These are phyloP conservation scores for Dryas octopetala DNA, from an alignment of 306 rosid genomes.

Conservation along the genomic window DNA sequence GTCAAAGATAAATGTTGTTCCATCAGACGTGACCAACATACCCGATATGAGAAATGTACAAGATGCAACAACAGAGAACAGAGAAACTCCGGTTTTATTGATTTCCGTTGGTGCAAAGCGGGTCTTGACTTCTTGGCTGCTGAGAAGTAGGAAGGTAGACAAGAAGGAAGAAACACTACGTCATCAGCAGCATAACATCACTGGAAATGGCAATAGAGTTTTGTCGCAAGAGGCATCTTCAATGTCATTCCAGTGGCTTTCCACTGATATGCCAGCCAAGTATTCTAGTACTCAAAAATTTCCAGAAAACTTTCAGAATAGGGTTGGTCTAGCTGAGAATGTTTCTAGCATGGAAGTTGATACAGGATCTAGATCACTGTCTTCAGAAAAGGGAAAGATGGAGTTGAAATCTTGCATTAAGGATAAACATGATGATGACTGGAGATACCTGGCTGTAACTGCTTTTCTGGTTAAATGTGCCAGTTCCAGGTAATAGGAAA, in stretches of 20 bases:
- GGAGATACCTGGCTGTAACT: slow-evolving; percentile 96
- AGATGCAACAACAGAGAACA: slow-evolving; percentile 33
- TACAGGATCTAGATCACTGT: slow-evolving; percentile 32
- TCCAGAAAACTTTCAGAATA: slow-evolving; percentile 31
- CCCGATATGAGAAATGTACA: slow-evolving; percentile 28
- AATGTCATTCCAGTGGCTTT: slow-evolving; percentile 95
- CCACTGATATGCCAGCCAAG: slow-evolving; percentile 91
- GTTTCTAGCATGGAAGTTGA: slow-evolving; percentile 30
- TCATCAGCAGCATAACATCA: slow-evolving; percentile 36
- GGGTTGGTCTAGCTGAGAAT: slow-evolving; percentile 34
- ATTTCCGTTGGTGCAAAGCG: slow-evolving; percentile 98
- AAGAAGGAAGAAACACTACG: slow-evolving; percentile 33
- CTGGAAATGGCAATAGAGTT: slow-evolving; percentile 31
- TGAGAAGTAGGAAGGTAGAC: slow-evolving; percentile 46
- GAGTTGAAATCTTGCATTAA: slow-evolving; percentile 30
- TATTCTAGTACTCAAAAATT: slow-evolving; percentile 40
- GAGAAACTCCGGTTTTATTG: slow-evolving; percentile 57
- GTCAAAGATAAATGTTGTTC: slow-evolving; percentile 59
- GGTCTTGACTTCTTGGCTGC: slow-evolving; percentile 89
- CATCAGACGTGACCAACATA: slow-evolving; percentile 31
- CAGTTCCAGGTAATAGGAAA: slow-evolving; percentile 64
- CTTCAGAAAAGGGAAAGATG: slow-evolving; percentile 39
- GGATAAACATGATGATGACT: slow-evolving; percentile 81
- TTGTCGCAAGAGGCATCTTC: slow-evolving; percentile 46
- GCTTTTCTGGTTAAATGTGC: slow-evolving; percentile 79